Base-by-base conservation (phyloP, 139 green algal species). In the Trebouxia sp. region DNA sequence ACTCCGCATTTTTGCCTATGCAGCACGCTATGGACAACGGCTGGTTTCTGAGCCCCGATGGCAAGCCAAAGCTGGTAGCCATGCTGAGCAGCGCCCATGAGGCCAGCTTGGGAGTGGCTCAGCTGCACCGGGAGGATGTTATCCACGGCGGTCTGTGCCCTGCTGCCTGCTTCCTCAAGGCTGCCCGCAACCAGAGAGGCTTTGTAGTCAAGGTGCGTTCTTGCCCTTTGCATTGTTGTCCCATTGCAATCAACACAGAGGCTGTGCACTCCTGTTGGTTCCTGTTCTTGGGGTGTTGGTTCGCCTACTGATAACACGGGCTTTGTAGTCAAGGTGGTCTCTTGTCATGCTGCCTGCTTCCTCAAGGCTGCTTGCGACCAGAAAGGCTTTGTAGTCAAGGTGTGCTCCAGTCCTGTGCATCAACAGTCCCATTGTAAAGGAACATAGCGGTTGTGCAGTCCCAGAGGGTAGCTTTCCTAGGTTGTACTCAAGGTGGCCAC, bases 31-130 rank as follows among this genome's bases (percentile, higher is more conserved):
- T 72, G 11, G 62, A 72, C 32, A 45, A 28, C 43, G 62, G 32
- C 5, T 72, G 62, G 62, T 14, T 72, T 32, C 8, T 26, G 6
- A 43, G 6, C 1, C 3, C 15, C 11, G 35, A 28, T 14, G 32
- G 62, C 62, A 72, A 72, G 35, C 62, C 62, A 17, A 72, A 72
- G 2, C 32, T 72, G 62, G 62, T 72, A 15, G 62, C 62, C 14
- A 32, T 72, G 32, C 3, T 72, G 62, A 72, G 32, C 62, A 72
- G 62, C 10, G 62, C 62, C 3, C 37, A 37, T 35, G 62, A 72
- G 35, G 62, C 62, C 20, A 72, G 62, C 32, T 26, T 72, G 62
- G 62, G 62, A 14, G 32, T 72, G 62, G 62, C 62, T 6, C 62
- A 72, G 32, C 32, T 72, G 62, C 62, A 72, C 62, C 20, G 62